Base-by-base conservation (phyloP, 768 basidiomycete species). In the Chalciporus sphaerocephalus region DNA sequence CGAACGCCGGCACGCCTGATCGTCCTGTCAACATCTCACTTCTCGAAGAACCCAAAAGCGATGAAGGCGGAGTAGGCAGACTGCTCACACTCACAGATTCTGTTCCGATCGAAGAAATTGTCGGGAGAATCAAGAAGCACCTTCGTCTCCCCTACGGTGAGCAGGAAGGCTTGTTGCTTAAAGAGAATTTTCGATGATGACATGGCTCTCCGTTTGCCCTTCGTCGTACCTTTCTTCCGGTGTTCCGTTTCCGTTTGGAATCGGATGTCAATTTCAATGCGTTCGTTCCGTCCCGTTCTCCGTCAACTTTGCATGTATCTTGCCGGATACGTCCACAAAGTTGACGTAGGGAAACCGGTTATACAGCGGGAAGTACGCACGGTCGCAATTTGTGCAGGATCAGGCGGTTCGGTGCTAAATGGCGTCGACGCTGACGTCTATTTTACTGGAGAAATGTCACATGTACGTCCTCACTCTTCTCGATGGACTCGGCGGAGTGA, bases 381-480 rank as follows among this genome's bases (percentile, higher is more conserved):
- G 22, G 76, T 96, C 46, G 93, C 89, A 41, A 84, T 97, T 48
- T 96, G 94, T 65, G 93, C 93, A 27, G 95, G 95, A 27, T 85
- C 86, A 22, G 94, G 92, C 39, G 87, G 80, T 2, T 85, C 84
- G 35, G 73, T 94, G 63, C 76, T 97, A 38, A 65, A 73, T 16
- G 83, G 80, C 39, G 73, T 79, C 30, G 67, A 78, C 37, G 93
- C 92, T 30, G 93, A 96, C 64, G 78, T 93, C 20, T 92, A 88
- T 64, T 74, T 93, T 57, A 97, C 95, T 2, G 95, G 95, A 8
- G 92, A 97, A 69, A 89, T 94, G 87, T 64, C 77, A 16, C 93
- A 95, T 67, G 90, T 92, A 65, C 41, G 80, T 65, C 52, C 39
- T 52, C 48, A 1, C 7, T 34, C 17, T 35, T 30, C n/a, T 30